Evolutionary conservation across 169 alveolate species (phyloP).

Genomic region (Ichthyophthirius multifiliis): DNA sequence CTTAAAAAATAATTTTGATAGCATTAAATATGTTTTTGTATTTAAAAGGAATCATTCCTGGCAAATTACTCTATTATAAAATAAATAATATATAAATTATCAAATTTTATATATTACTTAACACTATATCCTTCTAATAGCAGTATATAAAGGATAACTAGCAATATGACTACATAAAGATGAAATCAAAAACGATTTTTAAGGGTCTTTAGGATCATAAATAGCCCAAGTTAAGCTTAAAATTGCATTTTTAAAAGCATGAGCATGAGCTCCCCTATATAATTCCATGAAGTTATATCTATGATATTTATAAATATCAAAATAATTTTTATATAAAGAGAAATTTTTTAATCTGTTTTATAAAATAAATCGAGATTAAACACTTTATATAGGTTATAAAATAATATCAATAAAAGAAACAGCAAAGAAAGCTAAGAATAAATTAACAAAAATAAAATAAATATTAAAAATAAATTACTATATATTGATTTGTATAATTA

Average conservation of each 20-base stretch:
- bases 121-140: slow-evolving; percentile 32
- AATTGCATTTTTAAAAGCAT: slow-evolving; percentile 9
- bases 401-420: slow-evolving; percentile 13
- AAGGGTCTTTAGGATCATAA: background rate
- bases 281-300: slow-evolving; percentile 9
- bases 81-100: background rate
- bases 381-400: slow-evolving; percentile 13
- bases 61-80: background rate
- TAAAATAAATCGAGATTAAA: slow-evolving; percentile 38
- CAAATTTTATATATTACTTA: background rate
- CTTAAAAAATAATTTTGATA: slow-evolving; percentile 14
- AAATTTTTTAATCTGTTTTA: slow-evolving; percentile 42
- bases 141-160: slow-evolving; percentile 22
- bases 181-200: slow-evolving; percentile 6
- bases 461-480: background rate
- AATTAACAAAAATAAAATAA: background rate
- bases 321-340: slow-evolving; percentile 16
- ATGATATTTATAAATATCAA: slow-evolving; percentile 18
- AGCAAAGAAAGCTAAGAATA: background rate
- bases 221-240: background rate
- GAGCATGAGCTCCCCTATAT: slow-evolving; percentile 11
- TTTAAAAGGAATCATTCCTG: slow-evolving; percentile 43
- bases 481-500: background rate
- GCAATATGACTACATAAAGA: slow-evolving; percentile 1
- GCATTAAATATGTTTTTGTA: slow-evolving; percentile 29